Base-by-base conservation (phyloP, 2,329 filamentous ascomycete species). In the Zasmidium cellare region DNA sequence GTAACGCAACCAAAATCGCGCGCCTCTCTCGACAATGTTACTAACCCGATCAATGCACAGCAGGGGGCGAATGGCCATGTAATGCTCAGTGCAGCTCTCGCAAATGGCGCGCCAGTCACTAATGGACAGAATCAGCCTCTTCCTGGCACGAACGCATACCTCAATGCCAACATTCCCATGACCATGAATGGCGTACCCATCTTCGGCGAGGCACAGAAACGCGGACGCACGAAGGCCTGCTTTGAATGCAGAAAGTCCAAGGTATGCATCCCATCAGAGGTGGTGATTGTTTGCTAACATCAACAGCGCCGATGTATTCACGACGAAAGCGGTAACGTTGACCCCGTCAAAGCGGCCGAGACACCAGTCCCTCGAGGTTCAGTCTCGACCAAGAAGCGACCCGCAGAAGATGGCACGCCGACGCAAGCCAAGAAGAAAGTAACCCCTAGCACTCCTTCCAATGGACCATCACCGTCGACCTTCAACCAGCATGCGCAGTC, bases 201-300 rank as follows among this genome's bases (percentile, higher is more conserved):
- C 81, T 85, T 59, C 84, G 84, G 69, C 28, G 69, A 71, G 51
- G 53, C 60, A 24, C 61, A 64, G 23, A 75, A 73, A 59, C 71
- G 71, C 14, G 71, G 72, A 24, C 63, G 85, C 65, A 86, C 80
- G 66, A 87, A 87, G 71, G 85, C 85, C 46, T 88, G 85, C 69
- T 80, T 84, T 58, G 84, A 87, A 65, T 88, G 85, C 72, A 81
- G 85, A 47, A 87, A 86, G 70, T 87, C 84, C 78, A 87, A 87
- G 79, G 85, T 86, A 18, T 24, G 35, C 45, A 9, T 16, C n/a
- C n/a, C n/a, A n/a, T n/a, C n/a, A n/a, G n/a, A n/a, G n/a, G n/a
- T n/a, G n/a, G n/a, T n/a, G n/a, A n/a, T n/a, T n/a, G n/a, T n/a
- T n/a, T 58, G 18, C 58, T 60, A 44, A 60, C 18, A 2, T 11